phyloP scores from a whole-genome alignment of 1,284 basidiomycete genomes.

The Ceratobasidium sp. region DNA sequence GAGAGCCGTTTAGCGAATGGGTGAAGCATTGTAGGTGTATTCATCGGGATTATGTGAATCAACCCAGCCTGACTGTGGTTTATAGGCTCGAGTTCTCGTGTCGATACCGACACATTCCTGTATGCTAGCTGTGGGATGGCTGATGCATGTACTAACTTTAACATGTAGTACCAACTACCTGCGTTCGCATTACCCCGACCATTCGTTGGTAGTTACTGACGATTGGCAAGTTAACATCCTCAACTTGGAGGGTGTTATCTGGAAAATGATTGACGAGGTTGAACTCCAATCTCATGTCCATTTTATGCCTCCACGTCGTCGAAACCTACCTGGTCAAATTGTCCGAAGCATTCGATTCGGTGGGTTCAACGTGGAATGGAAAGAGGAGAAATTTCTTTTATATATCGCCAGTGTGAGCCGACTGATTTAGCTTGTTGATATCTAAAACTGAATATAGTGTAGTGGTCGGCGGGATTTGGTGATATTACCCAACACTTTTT shows the following conservation, averaged over 20 bases:
- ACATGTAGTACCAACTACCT: conserved; percentile 61
- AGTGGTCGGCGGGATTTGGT: conserved; percentile 65
- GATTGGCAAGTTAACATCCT: conserved; percentile 66
- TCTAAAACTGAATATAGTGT: background rate
- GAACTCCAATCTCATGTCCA: conserved; percentile 57
- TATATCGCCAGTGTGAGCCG: conserved; percentile 62
- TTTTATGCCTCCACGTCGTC: conserved; percentile 66
- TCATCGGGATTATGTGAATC: conserved; percentile 42
- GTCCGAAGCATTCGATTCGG: conserved; percentile 68
- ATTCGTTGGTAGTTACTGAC: conserved; percentile 69
- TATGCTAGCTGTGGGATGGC: background rate
- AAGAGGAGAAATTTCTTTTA: conserved; percentile 65
- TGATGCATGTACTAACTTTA: conserved; percentile 3
- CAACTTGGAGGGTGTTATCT: conserved; percentile 64
- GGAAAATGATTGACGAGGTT: conserved; percentile 64
- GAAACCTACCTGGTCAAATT: conserved; percentile 65
- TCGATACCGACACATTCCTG: conserved; percentile 41
- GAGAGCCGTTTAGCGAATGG: conserved; percentile 65
- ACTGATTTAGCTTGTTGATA: background rate
- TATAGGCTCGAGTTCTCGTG: conserved; percentile 35
- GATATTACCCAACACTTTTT: conserved; percentile 63
- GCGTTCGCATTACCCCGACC: conserved; percentile 70
- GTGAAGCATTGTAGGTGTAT: conserved; percentile 64
- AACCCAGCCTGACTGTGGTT: conserved; percentile 53
- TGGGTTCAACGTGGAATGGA: conserved; percentile 70